Percentiles rank a stretch among this genome's conserved stretches.
These are phyloP conservation scores for Cutaneotrichosporon sp. DNA, from an alignment of 1,284 basidiomycete genomes.

Conservation along the genomic window DNA sequence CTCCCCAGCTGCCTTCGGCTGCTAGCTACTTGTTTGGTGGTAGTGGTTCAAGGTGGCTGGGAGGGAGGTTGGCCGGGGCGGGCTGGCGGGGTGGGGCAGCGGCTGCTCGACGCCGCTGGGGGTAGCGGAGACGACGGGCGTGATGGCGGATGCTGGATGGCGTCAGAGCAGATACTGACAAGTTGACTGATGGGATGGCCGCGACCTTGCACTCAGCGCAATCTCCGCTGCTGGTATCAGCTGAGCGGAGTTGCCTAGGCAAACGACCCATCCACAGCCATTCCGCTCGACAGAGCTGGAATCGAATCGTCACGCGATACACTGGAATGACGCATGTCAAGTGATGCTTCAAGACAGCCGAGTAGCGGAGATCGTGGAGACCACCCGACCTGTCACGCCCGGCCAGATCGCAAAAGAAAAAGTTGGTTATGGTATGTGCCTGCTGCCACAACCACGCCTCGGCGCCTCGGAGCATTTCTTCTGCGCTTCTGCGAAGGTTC, in stretches of 20 bases:
- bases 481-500: too few species aligned
- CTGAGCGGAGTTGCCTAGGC: not conserved
- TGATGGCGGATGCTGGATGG: not conserved
- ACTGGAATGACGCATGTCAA: not conserved
- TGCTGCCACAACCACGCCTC: too few species aligned
- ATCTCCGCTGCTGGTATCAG: not conserved
- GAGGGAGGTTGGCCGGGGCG: not conserved
- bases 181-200: not conserved
- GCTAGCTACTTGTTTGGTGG: conserved; percentile 3
- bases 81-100: not conserved
- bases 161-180: not conserved
- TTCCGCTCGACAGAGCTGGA: not conserved
- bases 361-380: not conserved
- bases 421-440: too few species aligned
- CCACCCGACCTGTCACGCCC: not conserved
- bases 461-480: too few species aligned
- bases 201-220: too few species aligned
- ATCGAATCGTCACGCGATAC: not conserved
- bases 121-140: not conserved
- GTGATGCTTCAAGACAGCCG: not conserved
- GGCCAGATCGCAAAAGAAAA: too few species aligned
- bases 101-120: not conserved
- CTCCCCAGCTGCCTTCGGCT: conserved; percentile 6
- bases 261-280: too few species aligned
- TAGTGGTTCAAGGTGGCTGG: conserved; percentile 3